Evolutionary conservation across 1,284 basidiomycete species (phyloP), one percentile per base, ranked within the genome.

Genomic region (Rhodotorula sp.): DNA sequence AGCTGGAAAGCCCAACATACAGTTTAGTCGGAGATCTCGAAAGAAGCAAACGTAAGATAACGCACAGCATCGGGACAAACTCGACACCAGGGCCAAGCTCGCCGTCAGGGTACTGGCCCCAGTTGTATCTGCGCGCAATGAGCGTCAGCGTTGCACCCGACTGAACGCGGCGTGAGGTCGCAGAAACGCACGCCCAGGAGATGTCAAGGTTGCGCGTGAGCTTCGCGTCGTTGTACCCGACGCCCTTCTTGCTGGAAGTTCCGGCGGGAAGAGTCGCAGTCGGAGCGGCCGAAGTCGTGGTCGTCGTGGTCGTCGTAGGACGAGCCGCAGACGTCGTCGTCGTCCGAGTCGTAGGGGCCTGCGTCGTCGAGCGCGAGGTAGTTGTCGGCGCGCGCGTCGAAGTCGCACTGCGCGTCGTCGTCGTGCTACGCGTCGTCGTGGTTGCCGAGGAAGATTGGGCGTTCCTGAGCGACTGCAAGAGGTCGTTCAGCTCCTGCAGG

Each of bases 61-160:
- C 65, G 49, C 65, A 75, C 44, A 75, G 68, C 76, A 77, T 75
- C 21, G 76, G 74, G 10, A 73, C 64, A 45, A 57, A 77, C 50
- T 72, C 69, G 48, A 77, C 71, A 3, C 64, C 64, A 13, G 55
- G 19, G 25, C 34, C 46, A 23, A 74, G 50, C 12, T 45, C 13
- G 44, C 68, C 68, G 14, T 60, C 44, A 3, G 57, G 49, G 8
- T 46, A 54, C 21, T 67, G 50, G 16, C 50, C 61, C 75, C 76
- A 75, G 46, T 77, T 75, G 67, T 77, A 77, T 7, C 53, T 54
- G 27, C 7, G 25, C 1, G 7, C 14, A 7, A 1, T 8, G 7
- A 17, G 34, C 12, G 4, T 7, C 4, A 7, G 14, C 5, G 10
- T 49, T 14, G 19, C 17, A 4, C 48, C 21, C 14, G 27, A 17